These are phyloP conservation scores for Fusarium begoniae DNA, from an alignment of 2,329 filamentous ascomycete genomes.

Conservation along the genomic window DNA sequence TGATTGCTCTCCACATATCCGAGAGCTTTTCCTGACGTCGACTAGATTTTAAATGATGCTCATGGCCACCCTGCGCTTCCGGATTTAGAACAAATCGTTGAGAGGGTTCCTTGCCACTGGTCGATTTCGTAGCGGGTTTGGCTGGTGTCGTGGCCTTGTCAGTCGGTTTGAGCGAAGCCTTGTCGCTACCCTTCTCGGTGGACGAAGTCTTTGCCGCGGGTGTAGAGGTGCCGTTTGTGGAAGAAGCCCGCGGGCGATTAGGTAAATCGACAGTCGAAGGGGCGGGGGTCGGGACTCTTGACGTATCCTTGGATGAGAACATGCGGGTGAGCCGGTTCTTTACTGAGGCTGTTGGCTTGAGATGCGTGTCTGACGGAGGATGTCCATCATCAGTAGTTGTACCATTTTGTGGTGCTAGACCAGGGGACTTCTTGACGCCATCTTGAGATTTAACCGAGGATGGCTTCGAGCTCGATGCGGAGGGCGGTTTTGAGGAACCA, in stretches of 20 bases:
- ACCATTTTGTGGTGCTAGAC: conserved; percentile 53
- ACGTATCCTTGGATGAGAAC: conserved; percentile 68
- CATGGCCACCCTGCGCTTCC: conserved; percentile 74
- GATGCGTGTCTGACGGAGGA: conserved; percentile 27
- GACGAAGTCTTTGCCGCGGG: conserved; percentile 56
- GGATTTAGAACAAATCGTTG: conserved; percentile 63
- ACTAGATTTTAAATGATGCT: conserved; percentile 88
- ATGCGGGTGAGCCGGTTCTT: conserved; percentile 72
- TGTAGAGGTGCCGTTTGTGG: conserved; percentile 48
- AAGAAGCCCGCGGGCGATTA: conserved; percentile 49
- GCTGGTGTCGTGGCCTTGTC: conserved; percentile 41
- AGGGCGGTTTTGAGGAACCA: conserved; percentile 50
- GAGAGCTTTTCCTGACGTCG: conserved; percentile 94
- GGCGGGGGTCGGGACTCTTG: conserved; percentile 45
- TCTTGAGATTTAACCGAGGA: conserved; percentile 61
- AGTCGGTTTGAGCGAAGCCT: conserved; percentile 32
- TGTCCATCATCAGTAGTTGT: conserved; percentile 42
- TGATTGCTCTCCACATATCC: conserved; percentile 87
- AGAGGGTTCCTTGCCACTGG: conserved; percentile 48
- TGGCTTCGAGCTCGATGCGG: conserved; percentile 58
- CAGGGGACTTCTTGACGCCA: conserved; percentile 52
- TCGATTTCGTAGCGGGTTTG: conserved; percentile 44
- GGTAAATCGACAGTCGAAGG: conserved; percentile 48
- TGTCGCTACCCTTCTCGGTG: conserved; percentile 50
- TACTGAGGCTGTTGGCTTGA: conserved; percentile 58